Base-by-base conservation (phyloP, 352 stramenopile species). In the Pythium myriotylum region DNA sequence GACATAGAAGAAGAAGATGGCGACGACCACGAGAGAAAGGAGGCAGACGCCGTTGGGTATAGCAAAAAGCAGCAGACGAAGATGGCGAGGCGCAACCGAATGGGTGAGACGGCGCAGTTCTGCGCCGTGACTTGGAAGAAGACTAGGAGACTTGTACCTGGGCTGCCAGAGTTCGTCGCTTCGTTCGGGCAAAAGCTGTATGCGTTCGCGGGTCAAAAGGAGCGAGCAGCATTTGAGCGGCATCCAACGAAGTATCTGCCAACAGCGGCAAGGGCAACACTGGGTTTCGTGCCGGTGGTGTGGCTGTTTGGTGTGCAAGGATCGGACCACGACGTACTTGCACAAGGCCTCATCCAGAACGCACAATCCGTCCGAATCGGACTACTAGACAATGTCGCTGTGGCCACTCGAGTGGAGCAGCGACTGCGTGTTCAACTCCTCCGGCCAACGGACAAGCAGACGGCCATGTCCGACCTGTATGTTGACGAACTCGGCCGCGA, bases 101-200 rank as follows among this genome's bases (percentile, higher is more conserved):
- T 84, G 16, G 82, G 82, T 6, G 81, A 86, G 46, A 84, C 73
- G 20, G 77, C 59, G 3, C 80, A 70, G 9, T 92, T 83, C 47
- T 92, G 83, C 16, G 61, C 79, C 7, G 83, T 92, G 13, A 72
- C 77, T n/a, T 92, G 79, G 83, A 10, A 24, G 17, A 68, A 52
- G 0, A 77, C 74, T 47, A 49, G 59, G 0, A 10, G 73, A 1
- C 57, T 91, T 10, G 57, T 86, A 10, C 78, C 81, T 51, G 84
- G 84, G 17, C 48, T 70, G 0, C 57, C 75, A 3, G 35, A 67
- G 20, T 78, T 68, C 33, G 69, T 86, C 33, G 68, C 65, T 7
- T 77, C 62, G 3, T 84, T 81, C 51, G 47, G 59, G 16, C 71
- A 84, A 20, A 67, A 74, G 16, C 73, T 86, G 19, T 92, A 89